Evolutionary conservation across 257 asterid genomes (phyloP), one percentile per base, ranked within the genome.

Genomic region (Plantago major): DNA sequence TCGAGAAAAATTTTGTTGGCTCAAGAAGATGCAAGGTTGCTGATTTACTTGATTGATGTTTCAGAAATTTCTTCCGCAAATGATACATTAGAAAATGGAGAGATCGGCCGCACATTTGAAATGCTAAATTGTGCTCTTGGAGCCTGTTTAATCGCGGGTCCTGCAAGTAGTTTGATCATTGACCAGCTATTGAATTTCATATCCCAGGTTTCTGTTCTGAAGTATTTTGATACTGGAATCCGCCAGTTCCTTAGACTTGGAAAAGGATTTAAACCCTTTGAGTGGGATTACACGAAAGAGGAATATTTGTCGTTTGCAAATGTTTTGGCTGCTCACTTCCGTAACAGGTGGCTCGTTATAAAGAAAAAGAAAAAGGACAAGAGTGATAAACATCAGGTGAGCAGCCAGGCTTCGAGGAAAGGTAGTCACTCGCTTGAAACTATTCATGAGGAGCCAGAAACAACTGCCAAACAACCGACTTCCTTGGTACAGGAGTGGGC

Each of bases 401-500:
- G 51, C 73, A 67, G 42, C 30, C 76, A 72, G 30, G 45, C 59
- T 42, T 42, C 10, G 10, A 84, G 79, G 80, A 79, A 72, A 60
- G 77, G 67, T 1, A 66, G 60, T 65, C 67, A 45, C 45, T 46
- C 80, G 14, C 78, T 93, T 51, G 95, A 80, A 69, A 82, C 99
- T 43, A 93, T 93, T 74, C 74, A 74, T 15, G 99, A 93, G 82
- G 83, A 79, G 63, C 70, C 74, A 57, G 62, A 42, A 10, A 9
- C 12, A 16, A 46, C 46, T 52, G 70, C 58, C 55, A 69, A 74
- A 64, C 75, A 33, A 60, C 60, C 76, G 17, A 77, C 77, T 58
- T 75, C 90, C 62, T 74, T 92, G 77, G 73, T 51, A 44, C 65
- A 53, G 50, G 95, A 85, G 75, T 89, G 99, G 97, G 95, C 96